These are phyloP conservation scores for Cylindricascospora bacillispora DNA, from an alignment of 1,139 yeast species.

Conservation along the genomic window DNA sequence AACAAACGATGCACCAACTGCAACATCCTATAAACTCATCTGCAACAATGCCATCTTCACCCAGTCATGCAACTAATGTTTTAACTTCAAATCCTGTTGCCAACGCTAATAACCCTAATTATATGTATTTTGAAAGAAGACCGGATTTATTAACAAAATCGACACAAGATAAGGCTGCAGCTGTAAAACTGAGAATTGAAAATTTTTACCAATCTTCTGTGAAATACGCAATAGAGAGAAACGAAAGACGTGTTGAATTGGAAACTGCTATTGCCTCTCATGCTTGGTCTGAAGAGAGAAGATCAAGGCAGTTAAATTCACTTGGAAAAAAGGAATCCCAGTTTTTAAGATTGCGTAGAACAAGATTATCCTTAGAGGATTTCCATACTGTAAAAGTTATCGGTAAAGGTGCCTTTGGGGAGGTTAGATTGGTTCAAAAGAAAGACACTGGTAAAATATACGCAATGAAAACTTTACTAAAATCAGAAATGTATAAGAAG, in stretches of 20 bases:
- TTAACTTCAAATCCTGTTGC: constrained; percentile 2
- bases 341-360: constrained; percentile 60
- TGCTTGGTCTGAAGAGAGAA: constrained; percentile 62
- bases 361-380: constrained; percentile 61
- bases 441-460: constrained; percentile 71
- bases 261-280: constrained; percentile 56
- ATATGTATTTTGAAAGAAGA: constrained; percentile 72
- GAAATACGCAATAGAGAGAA: constrained; percentile 68
- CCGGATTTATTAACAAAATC: constrained; percentile 60
- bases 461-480: constrained; percentile 71
- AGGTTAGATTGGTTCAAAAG: constrained; percentile 72
- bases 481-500: constrained; percentile 72
- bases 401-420: constrained; percentile 84
- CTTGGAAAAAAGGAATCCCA: constrained; percentile 70
- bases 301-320: constrained; percentile 56
- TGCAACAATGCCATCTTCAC: constrained; percentile 10
- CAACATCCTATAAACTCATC: constrained; percentile 13
- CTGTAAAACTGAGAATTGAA: constrained; percentile 57
- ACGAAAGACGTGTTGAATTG: constrained; percentile 61
- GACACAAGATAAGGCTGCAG: constrained; percentile 64
- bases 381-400: constrained; percentile 70
- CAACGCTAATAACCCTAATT: constrained; percentile 29
- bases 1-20: constrained; percentile 13
- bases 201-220: constrained; percentile 68
- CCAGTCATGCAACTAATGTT: constrained; percentile 5